phyloP scores from a whole-genome alignment of 2,329 filamentous ascomycete genomes.

The Pseudopyricularia javanii region DNA sequence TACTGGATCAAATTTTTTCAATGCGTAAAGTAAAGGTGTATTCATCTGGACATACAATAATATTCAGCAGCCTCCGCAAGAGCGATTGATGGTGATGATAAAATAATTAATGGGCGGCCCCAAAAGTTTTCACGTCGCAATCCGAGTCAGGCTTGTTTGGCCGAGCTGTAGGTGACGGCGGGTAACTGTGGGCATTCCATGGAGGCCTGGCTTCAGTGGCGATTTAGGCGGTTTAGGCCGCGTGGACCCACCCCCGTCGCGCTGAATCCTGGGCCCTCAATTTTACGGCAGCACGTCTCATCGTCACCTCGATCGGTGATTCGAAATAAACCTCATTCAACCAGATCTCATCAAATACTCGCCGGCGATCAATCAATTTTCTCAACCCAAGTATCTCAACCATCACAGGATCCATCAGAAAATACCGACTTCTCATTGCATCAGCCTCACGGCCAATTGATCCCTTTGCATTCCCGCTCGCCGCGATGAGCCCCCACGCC shows the following conservation, averaged over 20 bases:
- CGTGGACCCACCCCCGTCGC: neutral
- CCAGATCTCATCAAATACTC: neutral
- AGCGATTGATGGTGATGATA: neutral
- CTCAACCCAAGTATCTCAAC: neutral
- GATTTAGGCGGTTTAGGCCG: neutral
- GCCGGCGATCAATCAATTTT: neutral
- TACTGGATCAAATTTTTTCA: no score
- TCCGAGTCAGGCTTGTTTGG: neutral
- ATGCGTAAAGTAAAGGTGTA: no score
- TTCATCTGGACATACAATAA: no score
- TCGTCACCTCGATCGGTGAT: neutral
- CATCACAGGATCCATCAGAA: neutral
- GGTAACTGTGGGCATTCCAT: neutral
- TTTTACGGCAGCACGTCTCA: neutral
- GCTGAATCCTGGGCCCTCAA: neutral
- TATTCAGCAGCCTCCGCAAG: no score
- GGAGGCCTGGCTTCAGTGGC: neutral
- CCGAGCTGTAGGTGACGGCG: neutral
- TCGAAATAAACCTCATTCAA: neutral
- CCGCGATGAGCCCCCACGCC: conserved; percentile 41
- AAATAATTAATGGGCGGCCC: no score
- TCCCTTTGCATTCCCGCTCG: conserved; percentile 5
- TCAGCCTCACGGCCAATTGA: neutral
- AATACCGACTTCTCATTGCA: neutral
- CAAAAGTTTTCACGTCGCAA: neutral